Evolutionary conservation across 1,139 yeast species (phyloP).

Genomic region (Protomyces macrosporus): DNA sequence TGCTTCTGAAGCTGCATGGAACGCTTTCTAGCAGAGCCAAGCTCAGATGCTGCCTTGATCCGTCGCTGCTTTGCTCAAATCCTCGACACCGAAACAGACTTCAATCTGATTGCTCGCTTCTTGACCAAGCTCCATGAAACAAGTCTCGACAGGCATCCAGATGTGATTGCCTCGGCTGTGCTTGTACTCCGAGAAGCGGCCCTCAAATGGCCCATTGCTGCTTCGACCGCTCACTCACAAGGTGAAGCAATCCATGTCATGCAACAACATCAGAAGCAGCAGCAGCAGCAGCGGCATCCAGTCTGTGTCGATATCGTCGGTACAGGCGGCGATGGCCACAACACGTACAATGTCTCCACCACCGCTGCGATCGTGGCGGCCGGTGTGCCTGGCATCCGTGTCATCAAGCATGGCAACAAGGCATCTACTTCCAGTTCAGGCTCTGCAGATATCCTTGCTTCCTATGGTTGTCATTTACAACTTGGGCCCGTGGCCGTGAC

Average conservation of each 20-base stretch:
- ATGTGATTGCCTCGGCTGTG: conserved; percentile 16
- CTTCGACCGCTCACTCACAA: neutral
- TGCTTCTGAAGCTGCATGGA: neutral
- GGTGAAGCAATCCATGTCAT: neutral
- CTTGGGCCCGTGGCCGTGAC: conserved; percentile 53
- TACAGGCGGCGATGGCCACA: conserved; percentile 97
- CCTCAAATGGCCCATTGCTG: conserved; percentile 2
- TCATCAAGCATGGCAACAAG: conserved; percentile 75
- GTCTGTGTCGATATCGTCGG: conserved; percentile 79
- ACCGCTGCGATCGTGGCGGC: conserved; percentile 91
- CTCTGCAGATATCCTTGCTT: conserved; percentile 76
- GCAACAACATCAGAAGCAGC: neutral
- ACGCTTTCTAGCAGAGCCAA: neutral
- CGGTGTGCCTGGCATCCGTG: conserved; percentile 43
- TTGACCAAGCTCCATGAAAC: conserved; percentile 13
- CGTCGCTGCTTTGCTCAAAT: conserved; percentile 11
- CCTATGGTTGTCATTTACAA: conserved; percentile 71
- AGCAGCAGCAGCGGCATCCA: conserved; percentile 32
- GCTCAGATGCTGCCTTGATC: neutral
- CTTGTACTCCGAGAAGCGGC: conserved; percentile 7
- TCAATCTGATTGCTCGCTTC: neutral
- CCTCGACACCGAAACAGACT: conserved; percentile 2
- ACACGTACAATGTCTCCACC: conserved; percentile 92
- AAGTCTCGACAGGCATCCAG: conserved; percentile 13
- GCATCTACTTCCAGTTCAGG: conserved; percentile 92